phyloP scores from a whole-genome alignment of 2,329 filamentous ascomycete species.

The Scortechinia acanthostroma region DNA sequence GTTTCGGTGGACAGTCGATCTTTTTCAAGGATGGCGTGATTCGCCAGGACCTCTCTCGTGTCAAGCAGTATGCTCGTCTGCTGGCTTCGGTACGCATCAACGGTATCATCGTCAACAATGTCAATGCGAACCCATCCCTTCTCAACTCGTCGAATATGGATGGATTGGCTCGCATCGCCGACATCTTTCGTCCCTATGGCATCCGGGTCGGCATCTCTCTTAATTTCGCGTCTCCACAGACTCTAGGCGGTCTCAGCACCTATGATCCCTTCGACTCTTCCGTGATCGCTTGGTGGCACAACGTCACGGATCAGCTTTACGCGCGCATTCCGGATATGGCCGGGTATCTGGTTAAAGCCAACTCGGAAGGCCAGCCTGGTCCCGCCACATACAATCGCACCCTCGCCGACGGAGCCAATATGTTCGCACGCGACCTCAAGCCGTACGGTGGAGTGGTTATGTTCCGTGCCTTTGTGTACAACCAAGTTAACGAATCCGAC shows the following conservation, averaged over 20 bases:
- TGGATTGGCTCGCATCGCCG: slow-evolving; percentile 54
- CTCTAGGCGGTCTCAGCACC: slow-evolving; percentile 44
- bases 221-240: slow-evolving; percentile 59
- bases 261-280: slow-evolving; percentile 56
- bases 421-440: slow-evolving; percentile 53
- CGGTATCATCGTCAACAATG: slow-evolving; percentile 63
- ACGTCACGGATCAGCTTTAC: slow-evolving; percentile 53
- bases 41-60: slow-evolving; percentile 49
- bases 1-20: slow-evolving; percentile 61
- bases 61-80: slow-evolving; percentile 55
- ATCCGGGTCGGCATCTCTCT: slow-evolving; percentile 59
- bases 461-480: slow-evolving; percentile 69
- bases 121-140: slow-evolving; percentile 58
- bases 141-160: slow-evolving; percentile 48
- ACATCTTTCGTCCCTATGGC: slow-evolving; percentile 61
- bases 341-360: slow-evolving; percentile 66
- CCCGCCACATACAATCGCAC: slow-evolving; percentile 66
- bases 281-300: slow-evolving; percentile 57
- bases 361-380: slow-evolving; percentile 66
- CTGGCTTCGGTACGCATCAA: slow-evolving; percentile 63
- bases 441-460: slow-evolving; percentile 56
- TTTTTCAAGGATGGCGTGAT: slow-evolving; percentile 55
- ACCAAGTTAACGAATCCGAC: slow-evolving; percentile 46
- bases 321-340: slow-evolving; percentile 55
- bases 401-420: slow-evolving; percentile 58